Conservation (phyloP, 352 stramenopile genomes). For the Globisporangium radiosum region DNA sequence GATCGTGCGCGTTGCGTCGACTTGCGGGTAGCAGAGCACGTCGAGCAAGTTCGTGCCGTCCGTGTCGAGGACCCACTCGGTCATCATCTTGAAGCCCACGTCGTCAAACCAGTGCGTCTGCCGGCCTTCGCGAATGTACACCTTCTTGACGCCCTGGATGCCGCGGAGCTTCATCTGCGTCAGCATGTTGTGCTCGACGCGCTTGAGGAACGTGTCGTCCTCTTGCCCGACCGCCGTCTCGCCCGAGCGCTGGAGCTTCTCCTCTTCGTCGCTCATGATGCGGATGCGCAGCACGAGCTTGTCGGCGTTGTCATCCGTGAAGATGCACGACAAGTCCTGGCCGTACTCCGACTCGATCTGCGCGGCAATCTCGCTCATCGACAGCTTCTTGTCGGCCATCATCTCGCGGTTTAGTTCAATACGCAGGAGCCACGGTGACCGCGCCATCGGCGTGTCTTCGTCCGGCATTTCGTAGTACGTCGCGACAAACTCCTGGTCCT, state of each 20-base stretch:
- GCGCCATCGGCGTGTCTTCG: constrained; percentile 92
- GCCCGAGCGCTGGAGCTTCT: constrained; percentile 72
- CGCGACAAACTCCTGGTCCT: constrained; percentile 97
- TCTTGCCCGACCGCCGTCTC: constrained; percentile 87
- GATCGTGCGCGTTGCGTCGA: constrained; percentile 96
- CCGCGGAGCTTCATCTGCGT: constrained; percentile 95
- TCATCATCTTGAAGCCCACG: constrained; percentile 92
- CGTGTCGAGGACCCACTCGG: constrained; percentile 98
- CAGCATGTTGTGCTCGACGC: constrained; percentile 97
- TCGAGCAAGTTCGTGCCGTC: constrained; percentile 98
- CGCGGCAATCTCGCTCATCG: constrained; percentile 95
- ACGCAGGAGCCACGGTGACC: constrained; percentile 96
- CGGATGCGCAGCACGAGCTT: constrained; percentile 96
- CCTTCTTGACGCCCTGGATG: constrained; percentile 97
- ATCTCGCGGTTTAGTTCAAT: constrained; percentile 98
- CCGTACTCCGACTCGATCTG: constrained; percentile 95
- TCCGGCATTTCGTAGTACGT: constrained; percentile 97
- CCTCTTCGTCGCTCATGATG: constrained; percentile 93
- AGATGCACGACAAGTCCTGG: constrained; percentile 94
- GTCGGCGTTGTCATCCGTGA: constrained; percentile 97
- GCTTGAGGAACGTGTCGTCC: constrained; percentile 96
- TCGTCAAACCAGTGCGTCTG: constrained; percentile 94
- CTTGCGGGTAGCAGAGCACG: constrained; percentile 95
- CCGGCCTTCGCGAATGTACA: constrained; percentile 95
- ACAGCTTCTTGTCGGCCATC: constrained; percentile 96